Percentiles rank a stretch among this genome's conserved stretches.
phyloP scores from a whole-genome alignment of 176 grass and related monocot genomes.

The Hsuehochloa calcarea region DNA sequence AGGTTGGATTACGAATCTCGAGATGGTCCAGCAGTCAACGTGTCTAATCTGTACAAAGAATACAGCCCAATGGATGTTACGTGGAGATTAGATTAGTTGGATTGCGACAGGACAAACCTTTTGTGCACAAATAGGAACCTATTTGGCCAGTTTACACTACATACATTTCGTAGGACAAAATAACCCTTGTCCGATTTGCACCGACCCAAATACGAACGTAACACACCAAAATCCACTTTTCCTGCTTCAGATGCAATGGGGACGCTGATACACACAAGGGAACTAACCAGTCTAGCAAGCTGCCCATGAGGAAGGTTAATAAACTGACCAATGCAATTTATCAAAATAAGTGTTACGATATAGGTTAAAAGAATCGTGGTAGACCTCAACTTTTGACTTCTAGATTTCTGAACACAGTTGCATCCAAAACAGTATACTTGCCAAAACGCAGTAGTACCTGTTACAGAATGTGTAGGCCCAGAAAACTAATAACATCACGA shows the following conservation, averaged over 20 bases:
- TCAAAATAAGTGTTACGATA: background rate
- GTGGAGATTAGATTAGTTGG: background rate
- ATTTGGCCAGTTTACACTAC: background rate
- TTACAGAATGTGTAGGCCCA: background rate
- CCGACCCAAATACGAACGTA: background rate
- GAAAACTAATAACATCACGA: background rate
- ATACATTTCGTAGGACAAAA: background rate
- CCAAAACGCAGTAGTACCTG: background rate
- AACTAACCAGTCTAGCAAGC: background rate
- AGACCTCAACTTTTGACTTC: background rate
- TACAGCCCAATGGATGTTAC: background rate
- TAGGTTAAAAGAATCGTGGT: background rate
- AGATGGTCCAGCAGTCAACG: background rate
- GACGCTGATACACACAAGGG: background rate
- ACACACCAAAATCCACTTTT: background rate
- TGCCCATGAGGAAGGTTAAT: background rate
- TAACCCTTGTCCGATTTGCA: background rate
- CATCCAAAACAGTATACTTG: background rate
- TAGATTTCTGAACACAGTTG: background rate
- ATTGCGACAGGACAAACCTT: background rate
- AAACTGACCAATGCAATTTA: background rate
- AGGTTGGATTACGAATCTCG: background rate
- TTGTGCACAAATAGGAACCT: background rate
- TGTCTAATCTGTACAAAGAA: background rate
- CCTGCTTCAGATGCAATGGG: background rate